Base-by-base conservation (phyloP, 768 basidiomycete genomes). In the Lentinula lateritia region DNA sequence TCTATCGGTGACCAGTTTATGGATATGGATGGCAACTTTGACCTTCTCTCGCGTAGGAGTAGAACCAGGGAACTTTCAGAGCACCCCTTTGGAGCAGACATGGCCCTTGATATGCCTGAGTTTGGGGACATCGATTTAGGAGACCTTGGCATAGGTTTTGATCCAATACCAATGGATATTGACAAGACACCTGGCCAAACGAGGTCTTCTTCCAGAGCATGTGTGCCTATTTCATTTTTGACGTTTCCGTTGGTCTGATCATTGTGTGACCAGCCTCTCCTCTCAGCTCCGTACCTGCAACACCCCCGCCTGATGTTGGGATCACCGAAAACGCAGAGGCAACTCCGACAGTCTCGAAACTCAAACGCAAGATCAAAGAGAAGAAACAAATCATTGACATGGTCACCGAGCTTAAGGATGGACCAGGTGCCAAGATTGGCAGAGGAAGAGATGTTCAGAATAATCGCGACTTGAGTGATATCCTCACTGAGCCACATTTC, bases 361-460 rank as follows among this genome's bases (percentile, higher is more conserved):
- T 67, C 68, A 77, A 82, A 76, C 76, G 82, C 66, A 83, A 87
- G 72, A 65, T 72, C 39, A 86, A 83, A 65, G 87, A 89, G 68
- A 92, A 88, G 80, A 95, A 90, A 73, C 89, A 92, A 65, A 92
- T 95, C 50, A 90, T 96, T 60, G 95, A 98, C 71, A 82, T 84
- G n/a, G 84, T 93, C 48, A 95, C 90, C 6, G 95, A 98, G 72
- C 82, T 95, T 48, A 80, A 82, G 46, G 85, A 86, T 61, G 85
- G 86, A 2, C 83, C 77, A 6, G 76, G 79, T 63, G 71, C 78
- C 55, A 82, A 85, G 45, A 83, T 88, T 50, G 81, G 85, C n/a
- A 79, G 81, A 34, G 74, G 75, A 34, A 78, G 75, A 56, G 79
- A 77, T 23, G 79, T 80, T 35, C 84, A 82, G 45, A 79, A 85